phyloP scores from a whole-genome alignment of 2,329 filamentous ascomycete genomes.

The Penicillium sp. region DNA sequence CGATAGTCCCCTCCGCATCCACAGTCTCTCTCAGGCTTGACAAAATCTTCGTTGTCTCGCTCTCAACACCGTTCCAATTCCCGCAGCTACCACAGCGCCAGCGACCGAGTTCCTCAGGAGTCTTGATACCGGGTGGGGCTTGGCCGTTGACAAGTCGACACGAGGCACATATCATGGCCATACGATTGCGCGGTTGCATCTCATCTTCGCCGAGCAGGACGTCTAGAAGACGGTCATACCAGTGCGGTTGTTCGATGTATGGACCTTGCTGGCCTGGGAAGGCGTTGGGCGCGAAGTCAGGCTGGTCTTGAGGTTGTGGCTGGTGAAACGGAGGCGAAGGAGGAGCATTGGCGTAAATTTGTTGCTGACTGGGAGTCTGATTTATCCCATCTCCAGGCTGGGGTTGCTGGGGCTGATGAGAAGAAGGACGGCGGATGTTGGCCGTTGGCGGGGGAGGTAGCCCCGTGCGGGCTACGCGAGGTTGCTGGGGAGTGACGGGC shows the following conservation, averaged over 20 bases:
- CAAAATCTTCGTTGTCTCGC: conserved; percentile 70
- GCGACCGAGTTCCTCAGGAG: conserved; percentile 72
- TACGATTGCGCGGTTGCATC: conserved; percentile 83
- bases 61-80: conserved; percentile 75
- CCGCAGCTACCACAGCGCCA: conserved; percentile 91
- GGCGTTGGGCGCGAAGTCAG: conserved; percentile 50
- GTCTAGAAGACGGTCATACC: conserved; percentile 94
- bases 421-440: conserved; percentile 51
- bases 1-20: conserved; percentile 18
- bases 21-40: conserved; percentile 54
- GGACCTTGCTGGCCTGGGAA: conserved; percentile 36
- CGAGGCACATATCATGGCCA: conserved; percentile 76
- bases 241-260: conserved; percentile 56
- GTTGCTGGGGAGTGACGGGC: conserved; percentile 23
- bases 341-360: conserved; percentile 11
- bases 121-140: conserved; percentile 80
- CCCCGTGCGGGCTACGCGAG: conserved; percentile 48
- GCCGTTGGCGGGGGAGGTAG: conserved; percentile 63
- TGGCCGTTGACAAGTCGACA: conserved; percentile 94
- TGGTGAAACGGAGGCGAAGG: conserved; percentile 9
- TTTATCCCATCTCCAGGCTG: conserved; percentile 18
- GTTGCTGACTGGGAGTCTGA: conserved; percentile 13
- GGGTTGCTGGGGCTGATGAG: conserved; percentile 14
- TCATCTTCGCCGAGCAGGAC: conserved; percentile 93
- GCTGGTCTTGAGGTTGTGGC: conserved; percentile 34